These are phyloP conservation scores for Zygoascus bituminiphila DNA, from an alignment of 805 yeast genomes.

Conservation along the genomic window DNA sequence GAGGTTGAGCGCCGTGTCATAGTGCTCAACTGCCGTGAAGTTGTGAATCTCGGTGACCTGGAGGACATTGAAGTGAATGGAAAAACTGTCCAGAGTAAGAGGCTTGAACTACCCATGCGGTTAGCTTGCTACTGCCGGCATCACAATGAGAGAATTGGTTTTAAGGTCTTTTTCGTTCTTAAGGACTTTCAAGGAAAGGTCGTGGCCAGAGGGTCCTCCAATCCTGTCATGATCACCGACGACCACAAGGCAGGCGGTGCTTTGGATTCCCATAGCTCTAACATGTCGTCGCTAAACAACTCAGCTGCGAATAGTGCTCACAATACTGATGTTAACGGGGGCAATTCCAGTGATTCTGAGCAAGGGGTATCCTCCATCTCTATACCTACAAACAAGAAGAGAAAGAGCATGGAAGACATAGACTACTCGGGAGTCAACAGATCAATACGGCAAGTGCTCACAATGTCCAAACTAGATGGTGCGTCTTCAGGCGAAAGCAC, in stretches of 20 bases:
- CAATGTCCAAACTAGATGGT: background rate
- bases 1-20: conserved; percentile 70
- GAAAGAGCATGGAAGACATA: background rate
- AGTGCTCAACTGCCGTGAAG: conserved; percentile 85
- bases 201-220: conserved; percentile 63
- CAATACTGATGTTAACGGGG: background rate
- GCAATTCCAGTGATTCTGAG: background rate
- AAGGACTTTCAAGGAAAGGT: conserved; percentile 53
- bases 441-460: background rate
- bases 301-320: background rate
- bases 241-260: conserved; percentile 56
- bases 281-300: background rate
- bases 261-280: conserved; percentile 17
- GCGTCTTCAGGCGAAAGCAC: background rate
- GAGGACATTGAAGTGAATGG: conserved; percentile 22
- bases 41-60: conserved; percentile 47
- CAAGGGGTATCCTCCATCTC: background rate
- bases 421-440: background rate
- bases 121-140: conserved; percentile 83
- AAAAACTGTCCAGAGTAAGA: conserved; percentile 25
- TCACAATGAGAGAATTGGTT: conserved; percentile 84
- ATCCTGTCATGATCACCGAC: conserved; percentile 86
- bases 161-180: conserved; percentile 46
- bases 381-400: background rate
- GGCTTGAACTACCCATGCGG: conserved; percentile 37